Evolutionary conservation across 352 stramenopile genomes (phyloP), one percentile per base, ranked within the genome.

Genomic region (Vaucheria bursata): DNA sequence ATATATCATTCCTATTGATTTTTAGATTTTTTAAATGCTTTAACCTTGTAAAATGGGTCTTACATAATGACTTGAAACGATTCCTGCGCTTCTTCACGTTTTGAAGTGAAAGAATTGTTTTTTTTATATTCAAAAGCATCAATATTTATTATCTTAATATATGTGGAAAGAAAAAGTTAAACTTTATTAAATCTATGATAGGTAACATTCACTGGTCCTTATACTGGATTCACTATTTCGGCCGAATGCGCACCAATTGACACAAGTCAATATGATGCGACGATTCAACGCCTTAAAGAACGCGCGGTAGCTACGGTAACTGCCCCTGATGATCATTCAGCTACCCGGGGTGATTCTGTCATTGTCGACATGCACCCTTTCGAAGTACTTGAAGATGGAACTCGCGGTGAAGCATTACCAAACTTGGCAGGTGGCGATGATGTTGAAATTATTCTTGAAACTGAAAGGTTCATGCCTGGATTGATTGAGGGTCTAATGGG

Each of bases 331-430:
- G 45, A 59, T 25, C 25, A 59, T 25, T 12, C 45, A 12, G 45
- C 45, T 18, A 25, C 12, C 45, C 12, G 25, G 45, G 45, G 45
- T 25, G 45, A 59, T 25, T 12, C 45, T 25, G 75, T 80, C 31
- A 82, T 84, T 70, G 78, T 80, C 8, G 72, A 84, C 73, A 84
- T 84, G 78, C 33, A 59, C 49, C 67, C 74, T 6, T 84, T 52
- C 36, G 49, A 64, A 18, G 69, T 76, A 7, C 35, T 75, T 29
- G 36, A 34, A 25, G 78, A 84, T 71, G 78, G 78, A 18, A 75
- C 74, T 6, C 78, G 49, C 32, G 78, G 78, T 5, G 73, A 75
- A 0, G 65, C 33, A 31, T 59, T 84, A 75, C 72, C 73, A 29
- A 35, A 81, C 12, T 71, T 84, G 34, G 78, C 78, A 1, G 71